These are phyloP conservation scores for Coniosporium tulheliwenetii DNA, from an alignment of 2,329 filamentous ascomycete species.

Conservation along the genomic window DNA sequence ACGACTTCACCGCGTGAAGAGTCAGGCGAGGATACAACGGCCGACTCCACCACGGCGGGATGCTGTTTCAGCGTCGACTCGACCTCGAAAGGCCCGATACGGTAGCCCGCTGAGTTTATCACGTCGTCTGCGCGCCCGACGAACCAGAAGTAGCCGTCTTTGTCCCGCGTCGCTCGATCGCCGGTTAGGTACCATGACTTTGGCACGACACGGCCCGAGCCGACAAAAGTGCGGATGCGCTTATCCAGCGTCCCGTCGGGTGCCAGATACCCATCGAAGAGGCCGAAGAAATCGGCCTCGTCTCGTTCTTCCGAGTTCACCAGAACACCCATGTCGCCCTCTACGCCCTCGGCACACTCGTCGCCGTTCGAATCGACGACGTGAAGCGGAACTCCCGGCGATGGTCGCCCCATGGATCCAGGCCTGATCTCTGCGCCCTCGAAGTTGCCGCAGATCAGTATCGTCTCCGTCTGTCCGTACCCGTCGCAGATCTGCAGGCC, in stretches of 20 bases:
- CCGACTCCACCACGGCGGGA: conserved; percentile 22
- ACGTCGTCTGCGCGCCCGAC: conserved; percentile 21
- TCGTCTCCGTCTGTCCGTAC: conserved; percentile 25
- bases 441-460: conserved; percentile 24
- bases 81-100: conserved; percentile 25
- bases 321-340: conserved; percentile 22
- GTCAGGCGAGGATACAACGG: conserved; percentile 24
- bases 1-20: conserved; percentile 21
- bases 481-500: conserved; percentile 22
- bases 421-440: conserved; percentile 15
- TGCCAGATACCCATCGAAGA: conserved; percentile 13
- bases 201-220: background rate
- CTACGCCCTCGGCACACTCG: conserved; percentile 11
- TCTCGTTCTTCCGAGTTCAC: conserved; percentile 7
- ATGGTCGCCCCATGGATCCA: conserved; percentile 24
- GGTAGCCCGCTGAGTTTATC: conserved; percentile 24
- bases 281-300: conserved; percentile 10
- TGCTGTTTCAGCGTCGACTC: conserved; percentile 25
- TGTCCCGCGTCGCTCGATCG: conserved; percentile 17
- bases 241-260: conserved; percentile 10
- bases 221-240: conserved; percentile 4
- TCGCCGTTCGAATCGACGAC: conserved; percentile 17
- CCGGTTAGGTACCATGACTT: conserved; percentile 20
- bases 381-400: conserved; percentile 19
- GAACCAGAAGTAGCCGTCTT: conserved; percentile 21